Conservation (phyloP, 495 filamentous ascomycete genomes). For the Annulohypoxylon maeteangense region DNA sequence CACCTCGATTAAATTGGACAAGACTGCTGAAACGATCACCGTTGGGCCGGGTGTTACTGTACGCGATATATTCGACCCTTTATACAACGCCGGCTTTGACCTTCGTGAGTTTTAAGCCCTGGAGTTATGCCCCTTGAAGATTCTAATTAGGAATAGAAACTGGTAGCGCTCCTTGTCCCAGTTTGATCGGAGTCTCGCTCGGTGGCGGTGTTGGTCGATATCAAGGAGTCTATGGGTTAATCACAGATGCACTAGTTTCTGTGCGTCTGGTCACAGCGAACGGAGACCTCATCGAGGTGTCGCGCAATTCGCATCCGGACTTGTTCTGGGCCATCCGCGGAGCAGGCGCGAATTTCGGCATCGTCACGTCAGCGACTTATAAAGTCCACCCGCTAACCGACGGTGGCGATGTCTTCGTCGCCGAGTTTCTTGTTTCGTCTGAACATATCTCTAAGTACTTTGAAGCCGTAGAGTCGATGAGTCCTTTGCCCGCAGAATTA, state of each 20-base stretch:
- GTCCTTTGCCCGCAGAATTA: constrained; percentile 33
- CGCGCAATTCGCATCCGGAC: constrained; percentile 47
- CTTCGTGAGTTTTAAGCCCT: constrained; percentile 41
- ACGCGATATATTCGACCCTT: constrained; percentile 35
- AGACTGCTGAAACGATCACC: constrained; percentile 20
- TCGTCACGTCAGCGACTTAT: constrained; percentile 52
- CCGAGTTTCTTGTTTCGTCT: neutral
- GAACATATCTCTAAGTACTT: neutral
- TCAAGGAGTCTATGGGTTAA: constrained; percentile 50
- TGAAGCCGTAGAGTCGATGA: constrained; percentile 11
- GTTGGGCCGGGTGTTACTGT: constrained; percentile 39
- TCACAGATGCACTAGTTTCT: constrained; percentile 47
- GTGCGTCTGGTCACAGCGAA: constrained; percentile 51
- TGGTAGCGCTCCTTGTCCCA: constrained; percentile 47
- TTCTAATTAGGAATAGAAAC: constrained; percentile 18
- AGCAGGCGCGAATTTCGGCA: constrained; percentile 50
- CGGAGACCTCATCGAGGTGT: constrained; percentile 40
- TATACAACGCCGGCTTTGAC: constrained; percentile 46
- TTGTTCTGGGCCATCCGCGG: constrained; percentile 55
- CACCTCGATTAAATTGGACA: constrained; percentile 35
- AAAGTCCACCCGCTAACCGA: constrained; percentile 39
- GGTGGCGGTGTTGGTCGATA: constrained; percentile 53
- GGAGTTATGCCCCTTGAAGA: neutral
- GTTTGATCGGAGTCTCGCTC: constrained; percentile 51
- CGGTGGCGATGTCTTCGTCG: constrained; percentile 16